Evolutionary conservation across 768 basidiomycete species (phyloP).

Genomic region (Pisolithus albus): DNA sequence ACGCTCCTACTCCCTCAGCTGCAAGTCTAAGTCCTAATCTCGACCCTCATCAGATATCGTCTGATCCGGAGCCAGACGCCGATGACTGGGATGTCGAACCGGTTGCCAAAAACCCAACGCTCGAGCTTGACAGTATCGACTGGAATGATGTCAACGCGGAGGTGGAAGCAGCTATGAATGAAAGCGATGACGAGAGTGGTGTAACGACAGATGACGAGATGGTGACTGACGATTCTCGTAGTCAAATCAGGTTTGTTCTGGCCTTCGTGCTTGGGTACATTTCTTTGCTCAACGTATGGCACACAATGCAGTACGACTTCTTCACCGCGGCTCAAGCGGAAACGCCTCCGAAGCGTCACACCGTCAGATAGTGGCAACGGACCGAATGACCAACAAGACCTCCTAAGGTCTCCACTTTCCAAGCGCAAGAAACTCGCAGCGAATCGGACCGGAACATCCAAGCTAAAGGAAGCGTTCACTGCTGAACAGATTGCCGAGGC

Average conservation of each 20-base stretch:
- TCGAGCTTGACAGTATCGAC: slow-evolving; percentile 59
- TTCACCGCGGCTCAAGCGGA: slow-evolving; percentile 48
- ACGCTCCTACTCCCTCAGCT: slow-evolving; percentile 43
- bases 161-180: slow-evolving; percentile 80
- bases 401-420: slow-evolving; percentile 60
- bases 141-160: slow-evolving; percentile 85
- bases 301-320: slow-evolving; percentile 29
- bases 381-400: slow-evolving; percentile 31
- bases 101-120: slow-evolving; percentile 23
- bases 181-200: slow-evolving; percentile 56
- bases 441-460: slow-evolving; percentile 58
- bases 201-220: slow-evolving; percentile 46
- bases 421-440: slow-evolving; percentile 75
- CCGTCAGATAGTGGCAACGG: slow-evolving; percentile 52
- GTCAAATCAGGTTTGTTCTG: slow-evolving; percentile 35
- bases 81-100: slow-evolving; percentile 60
- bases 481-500: slow-evolving; percentile 41
- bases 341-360: slow-evolving; percentile 65
- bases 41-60: slow-evolving; percentile 49
- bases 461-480: slow-evolving; percentile 59
- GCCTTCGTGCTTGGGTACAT: slow-evolving; percentile 15
- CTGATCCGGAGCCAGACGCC: slow-evolving; percentile 59
- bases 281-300: slow-evolving; percentile 4
- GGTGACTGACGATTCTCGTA: slow-evolving; percentile 43
- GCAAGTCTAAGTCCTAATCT: slow-evolving; percentile 38